phyloP scores from a whole-genome alignment of 1,284 basidiomycete genomes.

The Malassezia sympodialis region DNA sequence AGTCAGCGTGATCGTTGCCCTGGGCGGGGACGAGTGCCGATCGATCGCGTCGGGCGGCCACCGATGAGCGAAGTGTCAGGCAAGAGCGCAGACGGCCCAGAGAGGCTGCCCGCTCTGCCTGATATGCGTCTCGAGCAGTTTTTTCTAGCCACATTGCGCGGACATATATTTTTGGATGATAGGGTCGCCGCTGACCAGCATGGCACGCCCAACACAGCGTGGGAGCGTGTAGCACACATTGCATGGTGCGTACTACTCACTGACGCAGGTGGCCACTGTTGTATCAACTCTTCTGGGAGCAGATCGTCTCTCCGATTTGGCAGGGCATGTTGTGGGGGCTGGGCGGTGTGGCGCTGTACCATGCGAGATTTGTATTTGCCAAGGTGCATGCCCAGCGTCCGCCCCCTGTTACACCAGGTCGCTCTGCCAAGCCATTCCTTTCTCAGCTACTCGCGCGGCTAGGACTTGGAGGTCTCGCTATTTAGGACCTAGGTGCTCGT shows the following conservation, averaged over 20 bases:
- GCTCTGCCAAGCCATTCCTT: background rate
- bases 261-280: conserved; percentile 1
- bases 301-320: conserved; percentile 15
- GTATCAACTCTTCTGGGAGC: conserved; percentile 5
- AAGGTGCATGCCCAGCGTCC: background rate
- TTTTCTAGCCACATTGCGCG: conserved; percentile 6
- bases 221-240: background rate
- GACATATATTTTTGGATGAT: background rate
- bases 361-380: background rate
- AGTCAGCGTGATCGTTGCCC: background rate
- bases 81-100: background rate
- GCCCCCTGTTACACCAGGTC: background rate
- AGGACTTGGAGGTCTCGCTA: conserved; percentile 2
- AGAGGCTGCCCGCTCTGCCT: conserved; percentile 7
- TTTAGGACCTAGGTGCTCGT: background rate
- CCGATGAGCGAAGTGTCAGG: background rate
- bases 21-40: background rate
- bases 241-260: conserved; percentile 1
- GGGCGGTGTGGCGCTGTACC: conserved; percentile 9
- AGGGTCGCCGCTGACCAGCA: background rate
- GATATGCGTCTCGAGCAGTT: conserved; percentile 18
- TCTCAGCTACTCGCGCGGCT: conserved; percentile 7
- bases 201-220: background rate
- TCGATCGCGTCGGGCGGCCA: background rate
- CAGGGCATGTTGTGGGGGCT: conserved; percentile 17